phyloP scores from a whole-genome alignment of 2,329 filamentous ascomycete species.

The Arthrobotrys pseudoclavata region DNA sequence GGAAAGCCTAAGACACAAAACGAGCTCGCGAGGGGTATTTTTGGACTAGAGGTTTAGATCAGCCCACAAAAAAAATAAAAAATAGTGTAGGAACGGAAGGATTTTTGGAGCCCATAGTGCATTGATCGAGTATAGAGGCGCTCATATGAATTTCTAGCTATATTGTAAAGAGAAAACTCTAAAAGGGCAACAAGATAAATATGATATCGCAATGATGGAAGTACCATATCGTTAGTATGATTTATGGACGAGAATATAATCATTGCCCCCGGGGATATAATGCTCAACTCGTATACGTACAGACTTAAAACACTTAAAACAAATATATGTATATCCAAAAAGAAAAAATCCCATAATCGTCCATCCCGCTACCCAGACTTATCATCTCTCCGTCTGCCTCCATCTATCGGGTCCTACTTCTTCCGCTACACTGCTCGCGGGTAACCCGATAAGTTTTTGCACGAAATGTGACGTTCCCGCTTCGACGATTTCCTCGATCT shows the following conservation, averaged over 20 bases:
- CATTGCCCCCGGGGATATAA: constrained; percentile 31
- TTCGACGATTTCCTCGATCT: constrained; percentile 28
- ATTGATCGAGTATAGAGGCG: not conserved
- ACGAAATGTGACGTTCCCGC: constrained; percentile 28
- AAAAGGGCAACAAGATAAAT: not conserved
- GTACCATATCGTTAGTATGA: not conserved
- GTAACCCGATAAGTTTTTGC: constrained; percentile 23
- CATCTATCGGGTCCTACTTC: constrained; percentile 12
- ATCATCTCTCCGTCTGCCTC: constrained; percentile 25
- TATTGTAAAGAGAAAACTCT: not conserved
- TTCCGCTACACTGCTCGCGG: constrained; percentile 18
- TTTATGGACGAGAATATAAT: constrained; percentile 21
- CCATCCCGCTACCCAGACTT: not conserved
- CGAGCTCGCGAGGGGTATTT: not conserved
- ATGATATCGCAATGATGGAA: constrained; percentile 3
- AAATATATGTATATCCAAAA: not conserved
- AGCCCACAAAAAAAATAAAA: not conserved
- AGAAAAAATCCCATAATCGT: not conserved
- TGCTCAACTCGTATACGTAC: constrained; percentile 28
- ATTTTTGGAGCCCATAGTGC: not conserved
- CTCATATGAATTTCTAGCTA: not conserved
- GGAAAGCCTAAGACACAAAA: not conserved
- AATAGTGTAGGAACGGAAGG: not conserved
- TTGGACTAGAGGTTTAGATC: not conserved
- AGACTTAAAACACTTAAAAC: constrained; percentile 13